These are phyloP conservation scores for Sarocladium oryzae DNA, from an alignment of 2,329 filamentous ascomycete genomes.

Conservation along the genomic window DNA sequence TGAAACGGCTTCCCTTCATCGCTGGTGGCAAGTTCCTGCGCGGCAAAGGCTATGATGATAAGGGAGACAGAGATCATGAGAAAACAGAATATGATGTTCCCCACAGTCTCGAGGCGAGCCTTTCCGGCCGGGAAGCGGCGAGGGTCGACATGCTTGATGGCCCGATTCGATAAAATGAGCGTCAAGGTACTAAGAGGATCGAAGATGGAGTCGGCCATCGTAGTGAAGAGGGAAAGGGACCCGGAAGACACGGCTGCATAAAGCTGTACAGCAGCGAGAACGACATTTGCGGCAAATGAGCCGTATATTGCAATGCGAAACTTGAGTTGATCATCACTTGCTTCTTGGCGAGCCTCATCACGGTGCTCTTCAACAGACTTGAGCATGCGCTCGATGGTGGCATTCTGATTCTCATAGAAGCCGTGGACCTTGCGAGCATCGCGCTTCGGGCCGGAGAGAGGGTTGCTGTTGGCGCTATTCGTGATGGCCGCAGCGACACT, in stretches of 20 bases:
- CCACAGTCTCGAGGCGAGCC: constrained; percentile 87
- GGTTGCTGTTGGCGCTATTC: constrained; percentile 9
- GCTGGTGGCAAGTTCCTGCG: constrained; percentile 57
- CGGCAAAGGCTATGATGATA: constrained; percentile 85
- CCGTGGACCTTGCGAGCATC: constrained; percentile 56
- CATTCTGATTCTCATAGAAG: constrained; percentile 89
- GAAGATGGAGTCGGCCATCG: constrained; percentile 93
- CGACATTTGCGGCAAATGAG: constrained; percentile 72
- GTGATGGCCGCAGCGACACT: not conserved
- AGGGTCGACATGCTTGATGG: constrained; percentile 80
- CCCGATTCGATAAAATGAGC: constrained; percentile 78
- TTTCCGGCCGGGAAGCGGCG: constrained; percentile 87
- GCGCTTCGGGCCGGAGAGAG: constrained; percentile 17
- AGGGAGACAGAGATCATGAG: constrained; percentile 90
- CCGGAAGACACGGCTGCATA: constrained; percentile 82
- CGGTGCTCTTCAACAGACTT: constrained; percentile 91
- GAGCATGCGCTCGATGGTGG: constrained; percentile 83
- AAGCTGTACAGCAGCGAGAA: constrained; percentile 74
- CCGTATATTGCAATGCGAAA: constrained; percentile 61
- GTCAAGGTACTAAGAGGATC: constrained; percentile 87
- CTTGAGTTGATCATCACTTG: constrained; percentile 73
- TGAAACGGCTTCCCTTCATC: constrained; percentile 61
- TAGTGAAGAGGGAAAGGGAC: constrained; percentile 94
- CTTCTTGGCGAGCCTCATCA: constrained; percentile 71
- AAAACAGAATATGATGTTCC: constrained; percentile 95